Evolutionary conservation across 2,329 filamentous ascomycete genomes (phyloP).

Genomic region (Pseudohalonectria lignicola): DNA sequence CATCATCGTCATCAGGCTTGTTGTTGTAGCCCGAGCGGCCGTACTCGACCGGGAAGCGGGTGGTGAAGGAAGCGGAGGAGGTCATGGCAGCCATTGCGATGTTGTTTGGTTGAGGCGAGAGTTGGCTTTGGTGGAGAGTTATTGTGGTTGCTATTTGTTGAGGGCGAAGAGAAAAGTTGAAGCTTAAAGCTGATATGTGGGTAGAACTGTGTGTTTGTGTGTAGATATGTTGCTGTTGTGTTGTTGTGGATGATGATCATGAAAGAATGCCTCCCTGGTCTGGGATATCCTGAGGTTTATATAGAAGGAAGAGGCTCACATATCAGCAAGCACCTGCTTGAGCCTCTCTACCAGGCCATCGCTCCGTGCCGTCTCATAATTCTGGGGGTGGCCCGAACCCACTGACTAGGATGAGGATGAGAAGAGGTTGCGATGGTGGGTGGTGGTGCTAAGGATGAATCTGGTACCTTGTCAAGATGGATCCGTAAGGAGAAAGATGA

Average conservation of each 20-base stretch:
- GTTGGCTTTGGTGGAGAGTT: not conserved
- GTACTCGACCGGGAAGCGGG: conserved; percentile 24
- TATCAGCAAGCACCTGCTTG: no score
- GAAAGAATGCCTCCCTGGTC: not conserved
- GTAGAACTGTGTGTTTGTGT: not conserved
- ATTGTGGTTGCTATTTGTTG: not conserved
- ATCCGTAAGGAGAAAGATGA: no score
- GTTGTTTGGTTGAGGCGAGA: conserved; percentile 1
- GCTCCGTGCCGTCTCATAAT: no score
- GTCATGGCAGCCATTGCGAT: conserved; percentile 24
- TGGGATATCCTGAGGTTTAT: conserved; percentile 1
- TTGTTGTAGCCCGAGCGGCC: conserved; percentile 31
- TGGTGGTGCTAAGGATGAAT: no score
- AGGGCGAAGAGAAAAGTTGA: no score
- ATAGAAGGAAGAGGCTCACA: conserved; percentile 6
- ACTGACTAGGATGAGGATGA: not conserved
- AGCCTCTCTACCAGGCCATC: not conserved
- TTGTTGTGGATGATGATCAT: not conserved
- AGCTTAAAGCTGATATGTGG: no score
- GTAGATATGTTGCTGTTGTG: conserved; percentile 1
- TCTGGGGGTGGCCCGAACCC: no score
- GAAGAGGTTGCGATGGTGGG: not conserved
- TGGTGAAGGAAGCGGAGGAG: conserved; percentile 19
- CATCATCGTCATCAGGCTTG: conserved; percentile 21
- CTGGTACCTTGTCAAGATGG: no score